phyloP scores from a whole-genome alignment of 1,139 yeast species.

The Wickerhamomyces sp. region DNA sequence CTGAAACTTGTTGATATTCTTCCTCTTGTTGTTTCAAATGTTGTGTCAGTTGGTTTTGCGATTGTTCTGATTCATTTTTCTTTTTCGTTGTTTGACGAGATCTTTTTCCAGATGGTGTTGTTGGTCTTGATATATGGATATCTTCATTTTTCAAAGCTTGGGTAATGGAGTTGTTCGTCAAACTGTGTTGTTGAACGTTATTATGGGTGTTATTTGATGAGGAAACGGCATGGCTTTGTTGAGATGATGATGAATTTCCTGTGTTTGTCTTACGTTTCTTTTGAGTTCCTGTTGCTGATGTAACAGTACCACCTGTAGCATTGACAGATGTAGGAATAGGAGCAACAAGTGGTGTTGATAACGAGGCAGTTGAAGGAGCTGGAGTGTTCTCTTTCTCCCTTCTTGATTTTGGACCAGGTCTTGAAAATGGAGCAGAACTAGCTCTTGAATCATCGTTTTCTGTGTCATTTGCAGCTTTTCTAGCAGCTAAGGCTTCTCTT shows the following conservation, averaged over 20 bases:
- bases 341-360: constrained; percentile 5
- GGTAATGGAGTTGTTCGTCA: constrained; percentile 6
- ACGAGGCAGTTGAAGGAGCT: too few relatives aligned
- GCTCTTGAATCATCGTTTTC: constrained; percentile 12
- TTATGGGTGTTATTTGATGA: constrained; percentile 3
- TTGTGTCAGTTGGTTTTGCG: background rate
- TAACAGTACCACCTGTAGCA: too few relatives aligned
- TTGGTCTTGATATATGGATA: constrained; percentile 10
- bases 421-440: constrained; percentile 7
- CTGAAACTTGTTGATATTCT: background rate
- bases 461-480: constrained; percentile 34
- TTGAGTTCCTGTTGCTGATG: too few relatives aligned
- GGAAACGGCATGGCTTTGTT: background rate
- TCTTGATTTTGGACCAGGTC: constrained; percentile 10
- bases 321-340: constrained; percentile 1
- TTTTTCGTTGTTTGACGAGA: constrained; percentile 16
- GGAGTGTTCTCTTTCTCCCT: constrained; percentile 17
- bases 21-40: constrained; percentile 8
- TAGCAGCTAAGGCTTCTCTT: constrained; percentile 90
- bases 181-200: too few relatives aligned
- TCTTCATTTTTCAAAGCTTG: constrained; percentile 7
- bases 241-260: background rate
- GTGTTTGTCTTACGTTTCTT: constrained; percentile 19
- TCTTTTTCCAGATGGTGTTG: constrained; percentile 18
- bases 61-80: constrained; percentile 9